Base-by-base conservation (phyloP, 495 filamentous ascomycete species). In the Penicillium silybi region DNA sequence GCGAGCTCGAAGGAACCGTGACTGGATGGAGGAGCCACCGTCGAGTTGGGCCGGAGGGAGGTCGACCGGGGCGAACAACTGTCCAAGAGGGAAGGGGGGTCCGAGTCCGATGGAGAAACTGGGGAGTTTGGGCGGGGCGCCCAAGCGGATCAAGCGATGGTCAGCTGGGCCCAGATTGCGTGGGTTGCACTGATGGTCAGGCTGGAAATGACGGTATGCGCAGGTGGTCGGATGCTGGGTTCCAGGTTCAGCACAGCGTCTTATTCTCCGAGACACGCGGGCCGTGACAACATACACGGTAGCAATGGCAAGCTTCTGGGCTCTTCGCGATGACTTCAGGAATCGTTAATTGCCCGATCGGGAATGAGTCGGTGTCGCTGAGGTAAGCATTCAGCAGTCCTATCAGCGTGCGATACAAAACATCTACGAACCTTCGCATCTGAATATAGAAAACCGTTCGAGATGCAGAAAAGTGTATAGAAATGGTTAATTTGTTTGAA, bases 1-100 rank as follows among this genome's bases (percentile, higher is more conserved):
- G 62, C 63, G 50, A 76, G 69, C 52, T 73, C 70, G 46, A 72
- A 66, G 49, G 60, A 66, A 42, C 55, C 64, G 52, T 50, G 50
- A 50, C 47, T 56, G 46, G 52, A 43, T 45, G 60, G 46, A 38
- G 59, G 46, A 60, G 58, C 62, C 61, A 68, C 64, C 53, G 51
- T 72, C 56, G 64, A 44, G 52, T 55, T 29, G 53, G 34, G 57
- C 60, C 60, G 60, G 53, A 51, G 27, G 27, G 37, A 20, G 34
- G 23, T 63, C 53, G 60, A 50, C 60, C 60, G 53, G 46, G 35
- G 48, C 50, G 51, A 48, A 17, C 44, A 50, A 54, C 48, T 43
- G 34, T 46, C 43, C 43, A 17, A 34, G 18, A 39, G 43, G 41
- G 37, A 54, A 27, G 55, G 52, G 47, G 44, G 53, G 47, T 45